Conservation (phyloP, 1,284 basidiomycete genomes). For the Puccinia polysora region DNA sequence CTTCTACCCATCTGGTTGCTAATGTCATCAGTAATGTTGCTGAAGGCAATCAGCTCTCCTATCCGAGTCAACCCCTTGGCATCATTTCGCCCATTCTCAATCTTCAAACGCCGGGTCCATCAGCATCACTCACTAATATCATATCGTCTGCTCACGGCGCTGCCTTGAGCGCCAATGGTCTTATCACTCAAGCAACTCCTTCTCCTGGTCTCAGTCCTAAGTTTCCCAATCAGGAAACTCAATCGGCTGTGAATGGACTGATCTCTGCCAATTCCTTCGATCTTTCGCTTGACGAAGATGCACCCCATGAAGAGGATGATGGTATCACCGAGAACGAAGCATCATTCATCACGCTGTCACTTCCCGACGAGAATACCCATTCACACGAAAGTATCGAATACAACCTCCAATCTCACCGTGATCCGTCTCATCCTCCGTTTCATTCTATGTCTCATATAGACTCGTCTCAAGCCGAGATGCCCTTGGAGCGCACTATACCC, state of each 20-base stretch:
- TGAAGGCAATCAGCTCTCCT: too few species aligned
- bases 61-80: too few species aligned
- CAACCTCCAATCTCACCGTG: not conserved
- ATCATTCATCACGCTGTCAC: not conserved
- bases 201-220: not conserved
- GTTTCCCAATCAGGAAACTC: not conserved
- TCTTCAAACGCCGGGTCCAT: too few species aligned
- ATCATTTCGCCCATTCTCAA: too few species aligned
- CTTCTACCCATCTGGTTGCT: not conserved
- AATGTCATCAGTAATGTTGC: not conserved
- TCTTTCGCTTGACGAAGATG: conserved; percentile 26
- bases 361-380: not conserved
- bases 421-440: not conserved
- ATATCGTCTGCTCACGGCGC: too few species aligned
- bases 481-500: not conserved
- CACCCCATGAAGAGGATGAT: conserved; percentile 23
- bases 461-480: not conserved
- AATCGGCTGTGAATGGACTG: not conserved
- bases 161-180: too few species aligned
- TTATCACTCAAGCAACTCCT: not conserved
- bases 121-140: too few species aligned
- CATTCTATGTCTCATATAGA: not conserved
- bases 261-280: not conserved
- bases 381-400: not conserved
- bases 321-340: conserved; percentile 8